Conservation (phyloP, 108 stramenopile genomes). For the Fragilariopsis cylindrus region DNA sequence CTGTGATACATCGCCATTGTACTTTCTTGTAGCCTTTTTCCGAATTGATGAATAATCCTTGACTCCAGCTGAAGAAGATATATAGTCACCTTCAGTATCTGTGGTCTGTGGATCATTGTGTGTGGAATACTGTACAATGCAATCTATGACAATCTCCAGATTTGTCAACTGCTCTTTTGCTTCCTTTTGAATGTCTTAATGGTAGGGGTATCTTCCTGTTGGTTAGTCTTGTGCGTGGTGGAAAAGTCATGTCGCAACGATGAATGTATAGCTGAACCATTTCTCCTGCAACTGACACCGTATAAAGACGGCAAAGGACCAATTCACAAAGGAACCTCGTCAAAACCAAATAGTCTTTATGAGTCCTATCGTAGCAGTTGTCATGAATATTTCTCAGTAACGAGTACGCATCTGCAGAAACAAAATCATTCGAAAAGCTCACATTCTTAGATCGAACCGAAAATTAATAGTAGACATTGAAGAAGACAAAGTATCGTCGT, state of each 20-base stretch:
- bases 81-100: background rate
- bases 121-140: conserved; percentile 24
- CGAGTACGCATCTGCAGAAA: background rate
- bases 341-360: conserved; percentile 19
- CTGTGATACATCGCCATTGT: conserved; percentile 41
- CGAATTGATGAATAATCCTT: conserved; percentile 27
- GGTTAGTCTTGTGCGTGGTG: background rate
- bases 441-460: conserved; percentile 15
- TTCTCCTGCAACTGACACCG: background rate
- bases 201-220: background rate
- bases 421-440: conserved; percentile 4
- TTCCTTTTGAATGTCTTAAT: conserved; percentile 6
- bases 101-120: conserved; percentile 15
- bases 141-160: conserved; percentile 20
- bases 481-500: conserved; percentile 16
- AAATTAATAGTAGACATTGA: conserved; percentile 21
- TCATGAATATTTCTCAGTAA: background rate
- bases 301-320: conserved; percentile 18
- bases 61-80: conserved; percentile 24
- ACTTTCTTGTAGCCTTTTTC: conserved; percentile 46
- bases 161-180: conserved; percentile 18
- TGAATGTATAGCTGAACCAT: background rate
- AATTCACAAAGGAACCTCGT: conserved; percentile 32
- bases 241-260: background rate
- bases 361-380: background rate